A percentile compares a stretch with the other conserved stretches of the same genome.
These are phyloP conservation scores for Populus deltoides DNA, from an alignment of 345 rosid genomes.

Conservation along the genomic window DNA sequence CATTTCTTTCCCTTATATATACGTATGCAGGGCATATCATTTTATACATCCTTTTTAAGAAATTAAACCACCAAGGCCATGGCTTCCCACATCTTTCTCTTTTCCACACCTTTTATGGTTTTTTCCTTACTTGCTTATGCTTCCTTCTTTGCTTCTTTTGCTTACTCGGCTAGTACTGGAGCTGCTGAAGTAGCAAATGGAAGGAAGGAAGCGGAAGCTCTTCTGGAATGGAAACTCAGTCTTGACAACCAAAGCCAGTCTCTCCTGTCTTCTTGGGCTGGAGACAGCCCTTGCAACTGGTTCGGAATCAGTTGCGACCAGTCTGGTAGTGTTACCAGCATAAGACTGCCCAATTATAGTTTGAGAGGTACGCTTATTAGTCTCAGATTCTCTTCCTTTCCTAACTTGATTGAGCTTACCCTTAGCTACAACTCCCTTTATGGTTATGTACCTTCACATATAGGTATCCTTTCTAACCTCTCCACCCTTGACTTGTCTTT, in stretches of 20 bases:
- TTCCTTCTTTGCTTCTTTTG: not conserved
- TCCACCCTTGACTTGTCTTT: not conserved
- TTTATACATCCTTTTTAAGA: too few relatives aligned
- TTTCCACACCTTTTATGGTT: not conserved
- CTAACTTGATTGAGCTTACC: not conserved
- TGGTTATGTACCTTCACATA: conserved; percentile 17
- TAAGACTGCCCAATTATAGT: not conserved
- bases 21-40: too few relatives aligned
- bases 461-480: conserved; percentile 11
- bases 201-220: conserved; percentile 13
- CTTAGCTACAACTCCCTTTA: conserved; percentile 6
- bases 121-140: not conserved
- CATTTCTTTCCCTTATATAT: not conserved
- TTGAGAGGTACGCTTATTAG: conserved; percentile 13
- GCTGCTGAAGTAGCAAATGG: not conserved
- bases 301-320: conserved; percentile 7
- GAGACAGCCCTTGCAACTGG: conserved; percentile 18
- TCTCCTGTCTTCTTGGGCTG: conserved; percentile 9
- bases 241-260: conserved; percentile 13
- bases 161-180: not conserved
- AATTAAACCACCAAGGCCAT: not conserved
- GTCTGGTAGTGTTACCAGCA: not conserved
- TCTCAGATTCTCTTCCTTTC: conserved; percentile 21
- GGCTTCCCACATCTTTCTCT: not conserved
- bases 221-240: conserved; percentile 22